phyloP scores from a whole-genome alignment of 2,329 filamentous ascomycete genomes.

The Diplocarpon mali region DNA sequence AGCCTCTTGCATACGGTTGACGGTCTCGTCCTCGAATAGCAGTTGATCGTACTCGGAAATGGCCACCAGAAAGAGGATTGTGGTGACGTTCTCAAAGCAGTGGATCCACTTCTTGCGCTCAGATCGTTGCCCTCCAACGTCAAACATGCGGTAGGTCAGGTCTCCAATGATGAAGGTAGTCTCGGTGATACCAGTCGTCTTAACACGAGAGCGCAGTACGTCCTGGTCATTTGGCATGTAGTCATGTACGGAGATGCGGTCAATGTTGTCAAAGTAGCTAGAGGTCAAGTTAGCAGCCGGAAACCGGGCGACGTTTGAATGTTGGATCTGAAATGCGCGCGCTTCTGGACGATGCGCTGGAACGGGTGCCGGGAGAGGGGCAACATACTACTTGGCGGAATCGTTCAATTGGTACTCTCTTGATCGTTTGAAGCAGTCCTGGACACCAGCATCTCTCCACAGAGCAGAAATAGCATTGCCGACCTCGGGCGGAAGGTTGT shows the following conservation, averaged over 20 bases:
- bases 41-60: constrained; percentile 97
- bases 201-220: constrained; percentile 78
- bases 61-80: constrained; percentile 84
- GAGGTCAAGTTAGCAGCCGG: constrained; percentile 10
- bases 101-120: constrained; percentile 75
- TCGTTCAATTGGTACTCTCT: constrained; percentile 89
- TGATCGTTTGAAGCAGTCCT: constrained; percentile 76
- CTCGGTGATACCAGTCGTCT: constrained; percentile 93
- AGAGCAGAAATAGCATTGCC: constrained; percentile 70
- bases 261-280: constrained; percentile 76
- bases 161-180: constrained; percentile 88
- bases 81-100: constrained; percentile 72
- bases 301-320: not conserved
- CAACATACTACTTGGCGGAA: constrained; percentile 79
- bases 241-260: constrained; percentile 61
- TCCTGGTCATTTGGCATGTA: constrained; percentile 93
- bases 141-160: constrained; percentile 89
- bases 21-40: constrained; percentile 90
- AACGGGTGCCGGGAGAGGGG: not conserved
- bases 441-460: constrained; percentile 78
- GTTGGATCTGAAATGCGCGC: too few species aligned
- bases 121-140: constrained; percentile 63
- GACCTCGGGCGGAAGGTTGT: constrained; percentile 69
- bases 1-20: constrained; percentile 89
- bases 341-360: too few species aligned